phyloP scores from a whole-genome alignment of 345 rosid genomes.

The Citrus maxima region DNA sequence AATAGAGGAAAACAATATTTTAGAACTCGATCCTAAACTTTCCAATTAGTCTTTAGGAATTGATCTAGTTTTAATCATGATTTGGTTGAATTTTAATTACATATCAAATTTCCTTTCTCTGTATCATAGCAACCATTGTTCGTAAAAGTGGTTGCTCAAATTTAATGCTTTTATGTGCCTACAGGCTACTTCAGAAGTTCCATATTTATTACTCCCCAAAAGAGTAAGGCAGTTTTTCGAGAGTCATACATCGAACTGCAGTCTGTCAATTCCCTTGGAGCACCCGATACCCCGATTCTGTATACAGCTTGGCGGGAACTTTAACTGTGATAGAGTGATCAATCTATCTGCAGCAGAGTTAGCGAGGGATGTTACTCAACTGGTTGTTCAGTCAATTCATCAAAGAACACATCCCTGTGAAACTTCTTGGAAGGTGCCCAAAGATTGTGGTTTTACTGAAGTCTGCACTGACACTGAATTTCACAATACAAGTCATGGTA shows the following conservation, averaged over 20 bases:
- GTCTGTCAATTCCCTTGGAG: conserved; percentile 39
- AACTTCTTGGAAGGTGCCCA: conserved; percentile 24
- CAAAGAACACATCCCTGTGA: conserved; percentile 46
- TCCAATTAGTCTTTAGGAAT: not conserved
- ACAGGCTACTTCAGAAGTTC: conserved; percentile 90
- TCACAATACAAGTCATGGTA: conserved; percentile 18
- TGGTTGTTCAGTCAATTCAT: conserved; percentile 65
- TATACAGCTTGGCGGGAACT: conserved; percentile 48
- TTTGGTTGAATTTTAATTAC: not conserved
- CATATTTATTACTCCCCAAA: conserved; percentile 53
- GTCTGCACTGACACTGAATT: conserved; percentile 19
- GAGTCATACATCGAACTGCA: conserved; percentile 43
- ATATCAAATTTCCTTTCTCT: not conserved
- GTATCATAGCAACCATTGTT: not conserved
- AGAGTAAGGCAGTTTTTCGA: conserved; percentile 67
- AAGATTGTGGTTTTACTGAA: conserved; percentile 26
- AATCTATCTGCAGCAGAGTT: conserved; percentile 60
- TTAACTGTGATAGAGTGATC: conserved; percentile 55
- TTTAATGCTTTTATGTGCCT: conserved; percentile 13
- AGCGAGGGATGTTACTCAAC: conserved; percentile 58
- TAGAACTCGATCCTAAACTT: not conserved
- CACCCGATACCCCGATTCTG: conserved; percentile 57
- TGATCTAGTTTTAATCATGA: not conserved
- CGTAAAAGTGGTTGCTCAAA: conserved; percentile 1
- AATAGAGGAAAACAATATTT: not conserved